Percentiles rank a stretch among this genome's conserved stretches.
phyloP scores from a whole-genome alignment of 495 filamentous ascomycete species.

The Glarea lozoyensis region DNA sequence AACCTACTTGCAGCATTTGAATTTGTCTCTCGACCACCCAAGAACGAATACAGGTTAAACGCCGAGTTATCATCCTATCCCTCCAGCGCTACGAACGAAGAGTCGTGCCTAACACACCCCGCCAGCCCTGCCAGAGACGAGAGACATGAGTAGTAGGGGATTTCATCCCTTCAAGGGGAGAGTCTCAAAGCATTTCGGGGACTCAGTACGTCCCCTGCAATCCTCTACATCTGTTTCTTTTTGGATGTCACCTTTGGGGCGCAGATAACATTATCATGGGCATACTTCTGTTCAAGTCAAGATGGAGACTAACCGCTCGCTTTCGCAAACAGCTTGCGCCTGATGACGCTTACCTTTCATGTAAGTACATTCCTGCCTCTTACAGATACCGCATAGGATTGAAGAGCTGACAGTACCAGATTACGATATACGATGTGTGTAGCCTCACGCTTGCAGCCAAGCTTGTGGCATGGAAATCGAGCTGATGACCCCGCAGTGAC shows the following conservation, averaged over 20 bases:
- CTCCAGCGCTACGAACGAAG: no score
- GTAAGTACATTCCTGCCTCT: constrained; percentile 14
- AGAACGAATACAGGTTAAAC: no score
- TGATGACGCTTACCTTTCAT: constrained; percentile 24
- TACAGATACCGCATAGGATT: neutral
- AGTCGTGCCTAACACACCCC: no score
- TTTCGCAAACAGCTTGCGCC: constrained; percentile 18
- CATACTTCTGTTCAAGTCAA: no score
- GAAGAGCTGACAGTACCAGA: constrained; percentile 8
- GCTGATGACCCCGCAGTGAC: constrained; percentile 45
- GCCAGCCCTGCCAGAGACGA: neutral
- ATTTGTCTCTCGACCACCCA: no score
- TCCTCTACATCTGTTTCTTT: no score
- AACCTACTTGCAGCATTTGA: no score
- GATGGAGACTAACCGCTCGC: constrained; percentile 9
- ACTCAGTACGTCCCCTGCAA: constrained; percentile 23
- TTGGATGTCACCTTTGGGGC: no score
- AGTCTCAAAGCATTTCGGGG: constrained; percentile 32
- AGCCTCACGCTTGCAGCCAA: neutral
- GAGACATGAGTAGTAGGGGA: constrained; percentile 20
- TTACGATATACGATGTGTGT: constrained; percentile 24
- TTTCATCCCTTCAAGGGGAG: constrained; percentile 34
- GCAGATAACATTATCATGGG: no score
- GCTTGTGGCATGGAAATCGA: neutral
- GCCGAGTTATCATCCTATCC: no score